phyloP scores from a whole-genome alignment of 2,329 filamentous ascomycete species.

The Fusarium hostae region DNA sequence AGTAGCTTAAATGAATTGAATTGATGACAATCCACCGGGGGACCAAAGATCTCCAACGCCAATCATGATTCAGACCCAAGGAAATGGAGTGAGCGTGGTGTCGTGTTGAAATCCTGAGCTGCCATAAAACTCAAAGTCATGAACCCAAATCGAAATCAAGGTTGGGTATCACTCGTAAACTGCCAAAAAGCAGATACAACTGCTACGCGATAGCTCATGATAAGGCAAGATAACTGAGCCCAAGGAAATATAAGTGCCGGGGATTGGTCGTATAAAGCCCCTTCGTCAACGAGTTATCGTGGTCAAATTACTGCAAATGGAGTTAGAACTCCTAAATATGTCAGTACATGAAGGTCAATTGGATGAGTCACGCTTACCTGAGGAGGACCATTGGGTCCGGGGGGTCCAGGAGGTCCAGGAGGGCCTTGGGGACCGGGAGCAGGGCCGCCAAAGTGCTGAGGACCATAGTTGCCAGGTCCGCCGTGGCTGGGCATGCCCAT shows the following conservation, averaged over 20 bases:
- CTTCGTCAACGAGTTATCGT: slow-evolving; percentile 46
- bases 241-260: slow-evolving; percentile 43
- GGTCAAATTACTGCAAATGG: slow-evolving; percentile 43
- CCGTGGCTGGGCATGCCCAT: slow-evolving; percentile 60
- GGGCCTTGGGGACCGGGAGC: slow-evolving; percentile 57
- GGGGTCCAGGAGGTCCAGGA: slow-evolving; percentile 52
- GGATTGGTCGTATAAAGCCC: slow-evolving; percentile 38
- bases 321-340: slow-evolving; percentile 32
- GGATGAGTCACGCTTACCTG: slow-evolving; percentile 49
- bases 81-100: slow-evolving; percentile 48
- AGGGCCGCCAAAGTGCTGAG: slow-evolving; percentile 60
- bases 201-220: slow-evolving; percentile 37
- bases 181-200: slow-evolving; percentile 39
- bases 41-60: slow-evolving; percentile 55
- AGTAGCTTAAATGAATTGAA: slow-evolving; percentile 50
- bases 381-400: slow-evolving; percentile 52
- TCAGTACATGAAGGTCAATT: not conserved
- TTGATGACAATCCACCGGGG: slow-evolving; percentile 52
- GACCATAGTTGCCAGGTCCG: slow-evolving; percentile 57
- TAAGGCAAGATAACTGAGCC: slow-evolving; percentile 44
- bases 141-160: slow-evolving; percentile 41
- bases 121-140: slow-evolving; percentile 47
- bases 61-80: slow-evolving; percentile 54
- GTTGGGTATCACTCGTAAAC: slow-evolving; percentile 43
- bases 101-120: slow-evolving; percentile 47